Percentiles rank a stretch among this genome's conserved stretches.
Evolutionary conservation across 2,329 filamentous ascomycete species (phyloP).

Genomic region (Colletotrichum tamarilloi): DNA sequence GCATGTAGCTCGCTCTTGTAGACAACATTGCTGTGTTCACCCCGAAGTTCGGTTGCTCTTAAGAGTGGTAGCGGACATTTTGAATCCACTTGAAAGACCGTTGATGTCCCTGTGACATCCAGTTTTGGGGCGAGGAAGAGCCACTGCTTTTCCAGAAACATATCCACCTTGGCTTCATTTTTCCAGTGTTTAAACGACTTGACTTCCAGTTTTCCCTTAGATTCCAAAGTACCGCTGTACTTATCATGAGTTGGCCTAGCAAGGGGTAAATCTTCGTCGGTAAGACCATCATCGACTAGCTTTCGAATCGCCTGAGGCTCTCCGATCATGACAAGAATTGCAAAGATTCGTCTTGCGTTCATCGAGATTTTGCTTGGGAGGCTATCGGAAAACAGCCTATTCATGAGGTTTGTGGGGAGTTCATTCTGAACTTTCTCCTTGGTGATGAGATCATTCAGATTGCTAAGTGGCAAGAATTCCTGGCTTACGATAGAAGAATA

Average conservation of each 20-base stretch:
- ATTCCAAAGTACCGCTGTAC: background rate
- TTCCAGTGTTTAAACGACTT: background rate
- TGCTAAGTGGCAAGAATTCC: background rate
- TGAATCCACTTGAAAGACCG: background rate
- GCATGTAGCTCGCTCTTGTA: background rate
- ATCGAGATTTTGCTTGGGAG: background rate
- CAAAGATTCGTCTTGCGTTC: background rate
- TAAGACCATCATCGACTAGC: background rate
- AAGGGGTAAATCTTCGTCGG: background rate
- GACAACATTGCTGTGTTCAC: background rate
- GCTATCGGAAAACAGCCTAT: background rate
- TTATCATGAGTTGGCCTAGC: too few species aligned
- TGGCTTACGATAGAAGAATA: background rate
- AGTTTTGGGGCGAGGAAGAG: background rate
- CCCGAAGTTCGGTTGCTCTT: background rate
- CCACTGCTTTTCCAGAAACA: constrained; percentile 1
- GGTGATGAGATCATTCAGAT: background rate
- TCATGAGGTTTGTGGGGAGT: background rate
- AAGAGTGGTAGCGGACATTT: background rate
- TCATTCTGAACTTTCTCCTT: background rate
- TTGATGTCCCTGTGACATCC: background rate
- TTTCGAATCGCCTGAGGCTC: background rate
- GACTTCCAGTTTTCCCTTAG: background rate
- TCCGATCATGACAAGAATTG: background rate
- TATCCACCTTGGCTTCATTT: background rate